Evolutionary conservation across 164 flowering plant species (phyloP).

Genomic region (Stephania cephalantha): DNA sequence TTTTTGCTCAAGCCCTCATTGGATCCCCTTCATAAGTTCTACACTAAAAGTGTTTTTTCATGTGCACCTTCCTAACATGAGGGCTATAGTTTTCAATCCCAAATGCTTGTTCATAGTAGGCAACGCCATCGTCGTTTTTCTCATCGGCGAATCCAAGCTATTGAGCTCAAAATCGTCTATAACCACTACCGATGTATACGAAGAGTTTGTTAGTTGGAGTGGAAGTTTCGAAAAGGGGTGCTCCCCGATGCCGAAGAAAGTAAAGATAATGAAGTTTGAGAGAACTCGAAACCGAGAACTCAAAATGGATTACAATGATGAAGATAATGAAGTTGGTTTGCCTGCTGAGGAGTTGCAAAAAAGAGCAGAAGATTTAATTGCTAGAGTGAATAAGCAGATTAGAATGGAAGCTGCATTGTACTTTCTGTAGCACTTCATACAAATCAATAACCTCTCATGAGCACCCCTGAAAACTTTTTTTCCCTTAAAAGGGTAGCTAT

Average conservation of each 20-base stretch:
- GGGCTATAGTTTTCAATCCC: constrained; percentile 27
- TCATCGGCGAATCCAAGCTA: constrained; percentile 50
- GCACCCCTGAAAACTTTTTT: too few relatives aligned
- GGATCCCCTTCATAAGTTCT: constrained; percentile 33
- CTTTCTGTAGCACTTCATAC: neutral
- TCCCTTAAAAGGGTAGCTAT: too few relatives aligned
- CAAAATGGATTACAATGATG: neutral
- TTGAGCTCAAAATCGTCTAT: constrained; percentile 26
- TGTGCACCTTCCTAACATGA: constrained; percentile 21
- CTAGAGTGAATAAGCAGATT: constrained; percentile 52
- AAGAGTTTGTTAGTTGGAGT: constrained; percentile 30
- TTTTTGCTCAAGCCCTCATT: constrained; percentile 34
- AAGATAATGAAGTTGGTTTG: constrained; percentile 13
- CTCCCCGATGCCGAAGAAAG: constrained; percentile 13
- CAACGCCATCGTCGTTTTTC: constrained; percentile 47
- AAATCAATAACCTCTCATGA: too few relatives aligned
- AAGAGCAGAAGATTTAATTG: constrained; percentile 69
- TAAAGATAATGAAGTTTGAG: constrained; percentile 6
- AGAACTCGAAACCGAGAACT: neutral
- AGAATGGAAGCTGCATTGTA: constrained; percentile 41
- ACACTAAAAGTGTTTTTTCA: constrained; percentile 22
- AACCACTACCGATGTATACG: constrained; percentile 21
- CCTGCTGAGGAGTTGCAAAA: constrained; percentile 43
- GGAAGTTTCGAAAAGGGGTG: constrained; percentile 6
- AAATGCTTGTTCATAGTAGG: constrained; percentile 49